Conservation (phyloP, 495 filamentous ascomycete species). For the Aspergillus saccharolyticus region DNA sequence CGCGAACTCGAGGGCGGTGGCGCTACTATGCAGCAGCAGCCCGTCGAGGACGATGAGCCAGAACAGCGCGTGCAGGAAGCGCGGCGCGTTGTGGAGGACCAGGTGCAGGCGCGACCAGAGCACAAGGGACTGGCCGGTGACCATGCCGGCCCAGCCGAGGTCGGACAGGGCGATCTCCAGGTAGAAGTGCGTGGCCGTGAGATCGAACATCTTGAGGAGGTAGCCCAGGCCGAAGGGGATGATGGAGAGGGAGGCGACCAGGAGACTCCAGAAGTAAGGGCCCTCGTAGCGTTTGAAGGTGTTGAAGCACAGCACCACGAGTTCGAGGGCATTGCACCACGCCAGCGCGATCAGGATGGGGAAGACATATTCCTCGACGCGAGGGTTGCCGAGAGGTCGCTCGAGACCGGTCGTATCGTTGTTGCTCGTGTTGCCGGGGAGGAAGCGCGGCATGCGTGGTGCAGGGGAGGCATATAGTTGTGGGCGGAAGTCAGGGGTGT, state of each 20-base stretch:
- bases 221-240: constrained; percentile 51
- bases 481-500: too few relatives aligned
- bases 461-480: not conserved
- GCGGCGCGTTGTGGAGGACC: constrained; percentile 34
- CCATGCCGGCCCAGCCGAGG: constrained; percentile 54
- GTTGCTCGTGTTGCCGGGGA: not conserved
- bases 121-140: constrained; percentile 58
- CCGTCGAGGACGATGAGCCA: constrained; percentile 52
- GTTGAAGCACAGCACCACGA: constrained; percentile 43
- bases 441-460: not conserved
- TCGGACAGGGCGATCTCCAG: constrained; percentile 33
- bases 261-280: constrained; percentile 51
- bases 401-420: not conserved
- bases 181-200: constrained; percentile 25
- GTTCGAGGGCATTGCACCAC: constrained; percentile 46
- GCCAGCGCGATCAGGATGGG: constrained; percentile 40
- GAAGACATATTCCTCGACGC: constrained; percentile 5
- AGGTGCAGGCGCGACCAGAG: constrained; percentile 61
- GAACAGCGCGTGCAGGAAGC: constrained; percentile 42
- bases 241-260: constrained; percentile 46
- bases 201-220: constrained; percentile 45
- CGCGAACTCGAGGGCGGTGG: constrained; percentile 46
- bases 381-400: not conserved
- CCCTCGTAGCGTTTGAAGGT: constrained; percentile 47
- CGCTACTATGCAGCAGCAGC: constrained; percentile 45